Percentiles rank a stretch among this genome's conserved stretches.
These are phyloP conservation scores for Populus alba DNA, from an alignment of 345 rosid genomes.

Conservation along the genomic window DNA sequence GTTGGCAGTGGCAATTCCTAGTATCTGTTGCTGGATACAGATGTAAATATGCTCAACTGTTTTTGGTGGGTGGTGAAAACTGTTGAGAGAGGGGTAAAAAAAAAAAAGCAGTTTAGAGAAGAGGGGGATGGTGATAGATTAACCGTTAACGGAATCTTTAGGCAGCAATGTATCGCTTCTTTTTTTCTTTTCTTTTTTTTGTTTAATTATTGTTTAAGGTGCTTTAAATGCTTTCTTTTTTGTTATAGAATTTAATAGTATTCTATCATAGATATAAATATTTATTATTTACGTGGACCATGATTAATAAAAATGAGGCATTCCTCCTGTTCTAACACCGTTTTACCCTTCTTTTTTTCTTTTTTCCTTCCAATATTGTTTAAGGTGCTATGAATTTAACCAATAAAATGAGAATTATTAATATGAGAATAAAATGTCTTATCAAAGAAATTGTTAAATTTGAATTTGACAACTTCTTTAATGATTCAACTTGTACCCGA, in stretches of 20 bases:
- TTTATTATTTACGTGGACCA: conserved; percentile 27
- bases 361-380: not conserved
- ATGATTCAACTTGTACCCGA: too few relatives aligned
- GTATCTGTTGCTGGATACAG: conserved; percentile 26
- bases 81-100: conserved; percentile 22
- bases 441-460: too few relatives aligned
- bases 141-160: conserved; percentile 27
- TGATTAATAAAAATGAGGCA: conserved; percentile 36
- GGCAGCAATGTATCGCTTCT: conserved; percentile 21
- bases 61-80: conserved; percentile 44
- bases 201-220: conserved; percentile 28
- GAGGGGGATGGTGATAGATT: conserved; percentile 41
- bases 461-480: too few relatives aligned
- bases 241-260: conserved; percentile 8
- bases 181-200: not conserved
- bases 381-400: not conserved
- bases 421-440: too few relatives aligned
- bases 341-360: not conserved
- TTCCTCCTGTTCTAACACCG: conserved; percentile 13
- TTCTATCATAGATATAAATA: conserved; percentile 18
- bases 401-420: too few relatives aligned
- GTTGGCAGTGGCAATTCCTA: conserved; percentile 14
- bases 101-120: conserved; percentile 19
- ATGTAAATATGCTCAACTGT: conserved; percentile 60
- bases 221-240: conserved; percentile 8